Evolutionary conservation across 768 basidiomycete genomes (phyloP), one percentile per base, ranked within the genome.

Genomic region (Rhizopogon rudus): DNA sequence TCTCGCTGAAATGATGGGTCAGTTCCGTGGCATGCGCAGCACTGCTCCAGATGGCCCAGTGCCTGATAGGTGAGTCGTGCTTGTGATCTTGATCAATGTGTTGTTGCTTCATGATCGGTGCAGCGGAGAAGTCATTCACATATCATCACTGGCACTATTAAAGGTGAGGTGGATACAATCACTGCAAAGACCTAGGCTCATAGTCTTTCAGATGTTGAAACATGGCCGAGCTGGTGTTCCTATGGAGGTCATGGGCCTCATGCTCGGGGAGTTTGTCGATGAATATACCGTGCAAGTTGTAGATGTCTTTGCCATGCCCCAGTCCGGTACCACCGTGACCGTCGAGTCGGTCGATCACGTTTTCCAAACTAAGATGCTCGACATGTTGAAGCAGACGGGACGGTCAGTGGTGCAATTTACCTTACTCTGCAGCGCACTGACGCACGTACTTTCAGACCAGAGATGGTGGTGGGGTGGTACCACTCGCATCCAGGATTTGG

Each of bases 401-500:
- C 77, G 96, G 93, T 93, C 62, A 67, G 87, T 71, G 31, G 42
- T 58, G 44, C 46, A 10, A 55, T 58, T 6, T 37, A 22, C 48
- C 35, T 22, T 49, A 31, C 51, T 42, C 45, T 42, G 22, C 31
- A 13, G 37, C 28, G 29, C 35, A 44, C 52, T 46, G 50, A 54
- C 51, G 45, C 46, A 62, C 44, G 35, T 28, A 35, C n/a, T 48
- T 51, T 14, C 56, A 87, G 95, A 63, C 91, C 96, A 33, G 97
- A 98, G 77, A 91, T 88, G 86, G 97, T 98, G 5, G 97, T 99
- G 1, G 97, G 97, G 3, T 99, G 97, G 97, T 99, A 99, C 67
- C 97, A 99, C 73, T 98, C 97, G 40, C 97, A 99, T 77, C 97
- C 97, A 53, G 97, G 97, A 39, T 99, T 98, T 72, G 97, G 97